Base-by-base conservation (phyloP, 768 basidiomycete genomes). In the Calvatia gigantea region DNA sequence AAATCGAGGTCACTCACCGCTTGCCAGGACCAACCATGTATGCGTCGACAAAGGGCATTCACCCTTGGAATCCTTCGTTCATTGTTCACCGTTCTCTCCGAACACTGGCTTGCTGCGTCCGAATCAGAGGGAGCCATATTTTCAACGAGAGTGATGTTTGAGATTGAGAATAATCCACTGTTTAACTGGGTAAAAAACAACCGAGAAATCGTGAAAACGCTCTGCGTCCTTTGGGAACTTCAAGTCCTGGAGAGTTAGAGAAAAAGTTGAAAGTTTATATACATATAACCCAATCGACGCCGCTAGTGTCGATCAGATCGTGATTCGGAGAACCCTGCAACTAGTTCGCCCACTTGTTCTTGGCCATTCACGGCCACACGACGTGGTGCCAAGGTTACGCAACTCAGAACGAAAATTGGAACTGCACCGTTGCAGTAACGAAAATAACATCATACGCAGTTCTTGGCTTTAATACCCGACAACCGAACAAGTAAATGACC, bases 11-110 rank as follows among this genome's bases (percentile, higher is more conserved):
- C 11, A 69, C 75, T 29, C 61, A 79, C 77, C 51, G 75, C 76
- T 63, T 79, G 76, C 77, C 78, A 78, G 37, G 74, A 70, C 77
- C 77, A 78, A 42, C 77, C 75, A 63, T 79, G 77, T 42, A 79
- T 75, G n/a, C 77, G 54, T 14, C 54, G 54, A 41, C 54, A 48
- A 31, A 56, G 19, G 2, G 38, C 54, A 42, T 39, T 55, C 17
- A 55, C 54, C 21, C 32, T 46, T 6, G 54, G 54, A 15, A 23
- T 31, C n/a, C 23, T 47, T 37, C 6, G 35, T 19, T 54, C 35
- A 47, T 47, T 47, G 15, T 51, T n/a, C 8, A 38, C 35, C 9
- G 54, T 55, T 39, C 27, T 47, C 17, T 48, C 54, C n/a, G 54
- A 55, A 37, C 27, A 14, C 25, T 38, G 35, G 35, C 54, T 55